Conservation (phyloP, 306 rosid genomes). For the Prunus dulcis region DNA sequence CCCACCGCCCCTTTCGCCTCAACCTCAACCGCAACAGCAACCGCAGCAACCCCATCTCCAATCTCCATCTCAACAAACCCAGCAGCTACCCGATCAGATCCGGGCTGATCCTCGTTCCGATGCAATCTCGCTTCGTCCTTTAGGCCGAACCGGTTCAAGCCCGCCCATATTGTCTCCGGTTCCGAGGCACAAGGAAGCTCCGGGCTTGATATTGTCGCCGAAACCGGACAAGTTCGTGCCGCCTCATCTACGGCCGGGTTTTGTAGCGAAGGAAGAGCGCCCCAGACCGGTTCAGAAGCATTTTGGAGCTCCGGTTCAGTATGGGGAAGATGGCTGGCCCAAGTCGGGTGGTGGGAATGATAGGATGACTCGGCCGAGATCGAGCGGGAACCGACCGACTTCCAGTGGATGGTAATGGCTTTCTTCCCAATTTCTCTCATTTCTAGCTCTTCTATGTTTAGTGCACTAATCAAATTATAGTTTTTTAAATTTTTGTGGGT, state of each 20-base stretch:
- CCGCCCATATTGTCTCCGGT: conserved; percentile 28
- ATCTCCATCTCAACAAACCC: conserved; percentile 22
- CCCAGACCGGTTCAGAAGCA: conserved; percentile 42
- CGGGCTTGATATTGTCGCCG: conserved; percentile 19
- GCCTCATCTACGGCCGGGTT: conserved; percentile 86
- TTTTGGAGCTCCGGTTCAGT: conserved; percentile 30
- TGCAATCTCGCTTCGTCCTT: conserved; percentile 70
- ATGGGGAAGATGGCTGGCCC: conserved; percentile 53
- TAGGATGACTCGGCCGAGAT: conserved; percentile 49
- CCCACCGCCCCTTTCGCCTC: conserved; percentile 16
- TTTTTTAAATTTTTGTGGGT: no score
- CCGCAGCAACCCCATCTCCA: conserved; percentile 12
- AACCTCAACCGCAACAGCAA: conserved; percentile 14
- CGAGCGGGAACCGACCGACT: conserved; percentile 38
- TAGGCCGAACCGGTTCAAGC: conserved; percentile 51
- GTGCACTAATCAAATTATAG: not conserved
- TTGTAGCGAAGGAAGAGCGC: conserved; percentile 44
- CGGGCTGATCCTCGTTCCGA: conserved; percentile 38
- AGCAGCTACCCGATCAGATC: not conserved
- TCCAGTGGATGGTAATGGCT: conserved; percentile 38
- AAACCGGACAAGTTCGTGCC: conserved; percentile 69
- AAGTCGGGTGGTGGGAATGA: conserved; percentile 62
- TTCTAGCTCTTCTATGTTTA: not conserved
- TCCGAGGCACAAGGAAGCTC: conserved; percentile 32
- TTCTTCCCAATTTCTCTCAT: not conserved